Base-by-base conservation (phyloP, 768 basidiomycete species). In the Mycena amicta region DNA sequence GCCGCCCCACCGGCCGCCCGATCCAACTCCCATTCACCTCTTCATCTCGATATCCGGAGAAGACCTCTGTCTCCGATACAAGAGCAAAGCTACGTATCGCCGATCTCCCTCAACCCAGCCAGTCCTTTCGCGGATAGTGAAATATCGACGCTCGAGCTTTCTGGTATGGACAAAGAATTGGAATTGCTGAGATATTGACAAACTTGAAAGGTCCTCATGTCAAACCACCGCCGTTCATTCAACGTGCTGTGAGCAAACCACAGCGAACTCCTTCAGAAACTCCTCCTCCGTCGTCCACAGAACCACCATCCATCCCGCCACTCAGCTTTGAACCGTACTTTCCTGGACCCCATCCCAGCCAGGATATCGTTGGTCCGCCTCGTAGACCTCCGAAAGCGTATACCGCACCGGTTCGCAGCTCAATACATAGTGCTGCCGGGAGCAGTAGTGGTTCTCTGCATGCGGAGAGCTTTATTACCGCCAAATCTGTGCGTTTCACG, bases 381-480 rank as follows among this genome's bases (percentile, higher is more conserved):
- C 56, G 59, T 6, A 47, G 62, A 23, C 59, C 64, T 18, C 59
- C 59, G 2, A 53, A 51, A 20, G 61, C 50, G 18, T 18, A 53
- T 13, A 50, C 30, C 5, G 3, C 53, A 15, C 57, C 57, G 5
- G 23, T 45, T 13, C 41, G 39, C 25, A 46, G 20, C 25, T 45
- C 43, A 5, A 16, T 46, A 22, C 39, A 29, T 23, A 51, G 28
- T 33, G 55, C 52, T 1, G 25, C 58, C 18, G 18, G 29, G 12
- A 62, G 57, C 43, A 60, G 59, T 50, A 57, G 16, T 20, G 62
- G 59, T 33, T 64, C 62, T 16, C 40, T 64, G 39, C 62, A 64
- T 27, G 62, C 62, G 1, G 62, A 60, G 45, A 64, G 62, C 53
- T 64, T 64, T 45, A 59, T 64, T 33, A 64, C 62, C 16, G 62